Conservation (phyloP, 164 flowering plant genomes). For the Aristolochia fimbriata region DNA sequence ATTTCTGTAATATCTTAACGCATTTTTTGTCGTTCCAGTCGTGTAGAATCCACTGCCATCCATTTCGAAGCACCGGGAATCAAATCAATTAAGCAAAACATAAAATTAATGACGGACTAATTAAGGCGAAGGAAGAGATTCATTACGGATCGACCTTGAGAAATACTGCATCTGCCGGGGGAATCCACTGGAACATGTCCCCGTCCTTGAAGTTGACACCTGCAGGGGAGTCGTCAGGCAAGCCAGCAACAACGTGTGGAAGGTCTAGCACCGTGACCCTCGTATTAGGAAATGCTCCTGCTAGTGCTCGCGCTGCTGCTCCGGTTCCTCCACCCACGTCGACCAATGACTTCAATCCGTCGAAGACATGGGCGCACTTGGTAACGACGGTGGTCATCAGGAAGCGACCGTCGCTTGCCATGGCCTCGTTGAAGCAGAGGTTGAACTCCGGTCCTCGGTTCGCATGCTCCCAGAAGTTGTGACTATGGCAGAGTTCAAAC, state of each 20-base stretch:
- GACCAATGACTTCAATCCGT: neutral
- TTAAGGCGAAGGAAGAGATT: no score
- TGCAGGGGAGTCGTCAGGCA: neutral
- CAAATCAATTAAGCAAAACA: no score
- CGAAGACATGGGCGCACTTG: neutral
- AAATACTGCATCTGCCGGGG: slow-evolving; percentile 16
- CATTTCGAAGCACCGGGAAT: neutral
- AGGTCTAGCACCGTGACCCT: slow-evolving; percentile 26
- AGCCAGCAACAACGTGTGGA: slow-evolving; percentile 24
- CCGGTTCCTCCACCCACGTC: slow-evolving; percentile 12
- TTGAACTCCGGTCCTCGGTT: slow-evolving; percentile 4
- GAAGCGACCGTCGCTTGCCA: slow-evolving; percentile 30
- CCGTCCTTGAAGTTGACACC: slow-evolving; percentile 17
- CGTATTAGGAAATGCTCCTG: slow-evolving; percentile 20
- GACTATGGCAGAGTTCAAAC: slow-evolving; percentile 12
- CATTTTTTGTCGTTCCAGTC: slow-evolving; percentile 32
- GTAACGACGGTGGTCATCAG: neutral
- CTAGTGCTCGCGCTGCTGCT: slow-evolving; percentile 17
- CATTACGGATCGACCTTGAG: no score
- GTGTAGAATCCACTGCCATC: slow-evolving; percentile 25
- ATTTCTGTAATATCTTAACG: slow-evolving; percentile 24
- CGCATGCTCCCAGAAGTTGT: slow-evolving; percentile 8
- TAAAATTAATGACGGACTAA: no score
- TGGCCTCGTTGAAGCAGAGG: slow-evolving; percentile 23
- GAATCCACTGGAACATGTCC: slow-evolving; percentile 25